A percentile compares a stretch with the other conserved stretches of the same genome.
phyloP scores from a whole-genome alignment of 1,139 yeast genomes.

The Wickerhamomyces sp. region DNA sequence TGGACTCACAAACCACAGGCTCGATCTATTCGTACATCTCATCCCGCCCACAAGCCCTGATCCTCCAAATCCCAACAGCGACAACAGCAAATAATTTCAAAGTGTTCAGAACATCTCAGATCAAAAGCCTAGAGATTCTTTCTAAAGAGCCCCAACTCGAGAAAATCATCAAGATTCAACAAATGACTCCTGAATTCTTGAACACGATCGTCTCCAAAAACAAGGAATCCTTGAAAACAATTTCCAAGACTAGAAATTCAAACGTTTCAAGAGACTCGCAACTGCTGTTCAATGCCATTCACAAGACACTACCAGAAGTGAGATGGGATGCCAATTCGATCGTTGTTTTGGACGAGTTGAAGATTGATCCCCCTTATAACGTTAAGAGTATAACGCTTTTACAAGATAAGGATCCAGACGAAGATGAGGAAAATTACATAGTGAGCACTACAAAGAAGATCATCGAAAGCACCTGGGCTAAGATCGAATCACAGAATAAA shows the following conservation, averaged over 20 bases:
- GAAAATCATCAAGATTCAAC: constrained; percentile 20
- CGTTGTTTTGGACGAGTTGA: constrained; percentile 47
- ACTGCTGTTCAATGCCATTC: constrained; percentile 42
- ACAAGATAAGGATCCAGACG: constrained; percentile 20
- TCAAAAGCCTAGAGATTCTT: constrained; percentile 47
- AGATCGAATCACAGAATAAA: constrained; percentile 43
- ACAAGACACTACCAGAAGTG: constrained; percentile 44
- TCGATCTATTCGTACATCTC: constrained; percentile 52
- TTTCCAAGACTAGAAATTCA: constrained; percentile 27
- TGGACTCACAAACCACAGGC: constrained; percentile 56
- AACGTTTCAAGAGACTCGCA: constrained; percentile 44
- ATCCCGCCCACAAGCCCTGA: constrained; percentile 26
- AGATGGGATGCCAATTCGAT: constrained; percentile 44
- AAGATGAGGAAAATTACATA: constrained; percentile 28
- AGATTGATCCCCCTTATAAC: constrained; percentile 46
- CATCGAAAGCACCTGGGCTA: constrained; percentile 53
- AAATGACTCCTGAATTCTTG: constrained; percentile 14
- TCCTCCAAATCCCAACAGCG: constrained; percentile 13
- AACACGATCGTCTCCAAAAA: constrained; percentile 20
- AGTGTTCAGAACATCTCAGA: constrained; percentile 53
- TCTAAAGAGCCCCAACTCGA: constrained; percentile 18
- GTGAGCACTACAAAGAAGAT: constrained; percentile 45
- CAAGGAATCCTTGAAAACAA: constrained; percentile 15
- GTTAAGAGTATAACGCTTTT: constrained; percentile 25
- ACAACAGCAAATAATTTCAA: constrained; percentile 35